These are phyloP conservation scores for Acanthochlamys bracteata DNA, from an alignment of 106 monocot species.

Conservation along the genomic window DNA sequence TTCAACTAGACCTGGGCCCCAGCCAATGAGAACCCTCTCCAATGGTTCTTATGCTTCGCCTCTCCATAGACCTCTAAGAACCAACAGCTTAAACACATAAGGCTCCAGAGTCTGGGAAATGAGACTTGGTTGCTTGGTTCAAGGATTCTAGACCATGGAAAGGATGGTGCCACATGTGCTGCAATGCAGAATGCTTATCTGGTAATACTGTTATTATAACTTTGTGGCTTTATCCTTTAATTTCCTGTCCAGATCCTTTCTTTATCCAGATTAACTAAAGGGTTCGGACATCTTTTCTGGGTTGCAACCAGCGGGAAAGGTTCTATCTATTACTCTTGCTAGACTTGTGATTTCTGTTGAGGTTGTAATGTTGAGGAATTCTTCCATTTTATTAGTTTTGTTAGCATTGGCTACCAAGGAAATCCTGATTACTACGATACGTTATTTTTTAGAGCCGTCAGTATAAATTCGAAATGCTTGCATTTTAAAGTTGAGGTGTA, in stretches of 20 bases:
- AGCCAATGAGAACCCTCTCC: constrained; percentile 33
- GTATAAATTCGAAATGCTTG: too few relatives aligned
- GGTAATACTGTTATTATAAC: neutral
- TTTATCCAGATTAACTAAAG: neutral
- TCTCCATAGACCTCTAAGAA: constrained; percentile 18
- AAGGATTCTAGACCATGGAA: too few relatives aligned
- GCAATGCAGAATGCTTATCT: neutral
- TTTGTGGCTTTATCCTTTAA: neutral
- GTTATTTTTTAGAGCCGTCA: too few relatives aligned
- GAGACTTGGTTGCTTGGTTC: too few relatives aligned
- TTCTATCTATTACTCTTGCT: neutral
- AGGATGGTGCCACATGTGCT: neutral
- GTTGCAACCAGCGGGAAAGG: neutral
- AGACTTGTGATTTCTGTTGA: neutral
- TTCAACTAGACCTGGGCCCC: constrained; percentile 34
- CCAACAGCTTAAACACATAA: constrained; percentile 3
- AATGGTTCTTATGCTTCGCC: constrained; percentile 36
- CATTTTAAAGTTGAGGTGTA: too few relatives aligned
- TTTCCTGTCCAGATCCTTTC: neutral
- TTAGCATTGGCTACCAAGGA: neutral
- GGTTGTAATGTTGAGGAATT: neutral
- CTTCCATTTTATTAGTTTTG: neutral
- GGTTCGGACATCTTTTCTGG: neutral
- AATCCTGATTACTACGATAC: too few relatives aligned
- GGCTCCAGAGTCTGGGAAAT: neutral